phyloP scores from a whole-genome alignment of 1,139 yeast species.

The Pichia sp. region DNA sequence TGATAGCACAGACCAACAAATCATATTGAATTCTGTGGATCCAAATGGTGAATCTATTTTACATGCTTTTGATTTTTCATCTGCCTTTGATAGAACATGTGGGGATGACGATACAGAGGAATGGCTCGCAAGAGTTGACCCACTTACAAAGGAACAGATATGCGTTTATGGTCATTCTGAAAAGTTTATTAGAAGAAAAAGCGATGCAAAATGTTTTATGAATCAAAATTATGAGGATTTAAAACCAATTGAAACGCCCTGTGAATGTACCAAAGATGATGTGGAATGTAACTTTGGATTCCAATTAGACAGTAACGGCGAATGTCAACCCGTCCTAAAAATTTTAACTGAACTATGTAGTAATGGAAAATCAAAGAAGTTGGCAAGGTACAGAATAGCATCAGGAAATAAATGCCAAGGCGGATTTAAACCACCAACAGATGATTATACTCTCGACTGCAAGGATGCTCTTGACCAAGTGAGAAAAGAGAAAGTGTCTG shows the following conservation, averaged over 20 bases:
- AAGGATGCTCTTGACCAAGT: conserved; percentile 12
- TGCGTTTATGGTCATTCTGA: conserved; percentile 75
- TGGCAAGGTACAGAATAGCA: conserved; percentile 20
- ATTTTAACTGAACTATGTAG: conserved; percentile 19
- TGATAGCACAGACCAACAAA: conserved; percentile 67
- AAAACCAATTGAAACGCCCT: conserved; percentile 46
- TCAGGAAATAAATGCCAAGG: conserved; percentile 25
- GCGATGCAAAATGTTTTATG: conserved; percentile 61
- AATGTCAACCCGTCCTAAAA: conserved; percentile 47
- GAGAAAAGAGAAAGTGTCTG: conserved; percentile 15
- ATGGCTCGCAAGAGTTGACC: conserved; percentile 52
- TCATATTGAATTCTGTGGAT: conserved; percentile 38
- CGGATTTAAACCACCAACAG: conserved; percentile 21
- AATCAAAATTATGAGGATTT: conserved; percentile 55
- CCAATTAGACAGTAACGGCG: conserved; percentile 33
- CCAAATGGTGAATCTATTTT: conserved; percentile 20
- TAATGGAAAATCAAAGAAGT: conserved; percentile 14
- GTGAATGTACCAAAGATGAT: conserved; percentile 60
- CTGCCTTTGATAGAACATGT: conserved; percentile 50
- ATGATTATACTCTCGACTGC: conserved; percentile 24
- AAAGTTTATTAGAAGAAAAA: conserved; percentile 60
- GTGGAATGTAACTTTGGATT: conserved; percentile 71
- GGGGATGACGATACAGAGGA: conserved; percentile 54
- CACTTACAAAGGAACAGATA: conserved; percentile 39
- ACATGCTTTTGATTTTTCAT: conserved; percentile 54